phyloP scores from a whole-genome alignment of 2,329 filamentous ascomycete genomes.

The Diaporthe citriasiana region DNA sequence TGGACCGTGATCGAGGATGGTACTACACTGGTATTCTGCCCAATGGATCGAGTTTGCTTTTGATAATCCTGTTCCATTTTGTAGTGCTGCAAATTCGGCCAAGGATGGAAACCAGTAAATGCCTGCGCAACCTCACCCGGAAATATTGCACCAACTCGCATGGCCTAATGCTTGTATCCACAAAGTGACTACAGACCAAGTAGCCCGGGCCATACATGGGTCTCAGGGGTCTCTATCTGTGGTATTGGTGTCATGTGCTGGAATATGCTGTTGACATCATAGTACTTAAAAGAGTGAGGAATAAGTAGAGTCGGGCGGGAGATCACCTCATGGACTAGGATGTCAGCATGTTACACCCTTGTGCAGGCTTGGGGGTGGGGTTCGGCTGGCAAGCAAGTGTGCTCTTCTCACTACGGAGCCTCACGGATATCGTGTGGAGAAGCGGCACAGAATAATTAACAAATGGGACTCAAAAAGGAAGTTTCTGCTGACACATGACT shows the following conservation, averaged over 20 bases:
- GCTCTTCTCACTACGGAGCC: too few relatives aligned
- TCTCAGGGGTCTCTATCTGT: too few relatives aligned
- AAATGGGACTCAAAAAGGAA: neutral
- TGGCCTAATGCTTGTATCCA: neutral
- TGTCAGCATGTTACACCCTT: conserved; percentile 5
- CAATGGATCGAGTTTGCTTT: neutral
- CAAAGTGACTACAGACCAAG: neutral
- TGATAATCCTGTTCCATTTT: neutral
- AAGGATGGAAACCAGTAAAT: neutral
- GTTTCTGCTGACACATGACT: neutral
- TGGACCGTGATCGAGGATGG: neutral
- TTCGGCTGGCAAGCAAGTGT: neutral
- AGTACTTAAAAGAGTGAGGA: neutral
- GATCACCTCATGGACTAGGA: conserved; percentile 15
- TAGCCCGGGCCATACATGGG: neutral
- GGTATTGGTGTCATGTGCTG: too few relatives aligned
- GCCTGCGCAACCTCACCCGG: neutral
- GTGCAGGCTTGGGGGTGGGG: neutral
- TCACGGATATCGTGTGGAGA: too few relatives aligned
- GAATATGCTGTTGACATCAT: neutral
- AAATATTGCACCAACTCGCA: neutral
- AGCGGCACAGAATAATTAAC: neutral
- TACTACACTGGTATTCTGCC: neutral
- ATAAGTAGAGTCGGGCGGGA: neutral
- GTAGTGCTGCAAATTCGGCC: neutral